Evolutionary conservation across 306 rosid genomes (phyloP), one percentile per base, ranked within the genome.

Genomic region (Inga oerstediana): DNA sequence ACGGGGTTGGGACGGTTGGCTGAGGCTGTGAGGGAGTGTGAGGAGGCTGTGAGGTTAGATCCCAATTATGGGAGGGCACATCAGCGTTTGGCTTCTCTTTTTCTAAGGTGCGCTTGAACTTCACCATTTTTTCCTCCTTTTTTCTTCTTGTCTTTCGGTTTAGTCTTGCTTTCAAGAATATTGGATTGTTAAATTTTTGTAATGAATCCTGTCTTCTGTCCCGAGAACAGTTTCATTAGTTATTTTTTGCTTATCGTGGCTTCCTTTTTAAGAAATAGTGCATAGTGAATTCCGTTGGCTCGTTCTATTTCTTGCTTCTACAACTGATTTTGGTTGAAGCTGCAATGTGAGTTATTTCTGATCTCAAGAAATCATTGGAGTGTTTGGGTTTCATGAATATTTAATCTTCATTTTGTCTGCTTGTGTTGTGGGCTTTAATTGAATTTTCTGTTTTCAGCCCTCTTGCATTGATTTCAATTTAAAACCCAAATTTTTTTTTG

Each of bases 21-120:
- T 19, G 97, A 92, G 90, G 97, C 98, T 0, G 90, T 93, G 78
- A 80, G 76, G 76, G 96, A 89, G 70, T 91, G 98, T 41, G 90
- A 92, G 78, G 97, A 92, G 88, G 98, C 97, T 0, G 88, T 92
- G 86, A 87, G 86, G 88, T 89, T 93, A 88, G 92, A 93, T 89
- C 94, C 93, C 69, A 89, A 84, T 86, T 93, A 91, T 78, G 86
- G 77, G 72, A 90, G 98, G 77, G 97, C 97, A 76, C 98, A 92
- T 82, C 91, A 86, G 56, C 97, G 98, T 68, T 86, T 93, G 88
- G 93, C 89, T 37, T 87, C 87, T 82, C 84, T 93, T 73, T 89
- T 85, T 88, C 86, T 88, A 62, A 86, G 98, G 98, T 86, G 66
- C 44, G 51, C 52, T 20, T 69, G 49, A 76, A 78, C 74, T 72